Evolutionary conservation across 2,329 filamentous ascomycete species (phyloP).

Genomic region (Fusarium solani-melongenae): DNA sequence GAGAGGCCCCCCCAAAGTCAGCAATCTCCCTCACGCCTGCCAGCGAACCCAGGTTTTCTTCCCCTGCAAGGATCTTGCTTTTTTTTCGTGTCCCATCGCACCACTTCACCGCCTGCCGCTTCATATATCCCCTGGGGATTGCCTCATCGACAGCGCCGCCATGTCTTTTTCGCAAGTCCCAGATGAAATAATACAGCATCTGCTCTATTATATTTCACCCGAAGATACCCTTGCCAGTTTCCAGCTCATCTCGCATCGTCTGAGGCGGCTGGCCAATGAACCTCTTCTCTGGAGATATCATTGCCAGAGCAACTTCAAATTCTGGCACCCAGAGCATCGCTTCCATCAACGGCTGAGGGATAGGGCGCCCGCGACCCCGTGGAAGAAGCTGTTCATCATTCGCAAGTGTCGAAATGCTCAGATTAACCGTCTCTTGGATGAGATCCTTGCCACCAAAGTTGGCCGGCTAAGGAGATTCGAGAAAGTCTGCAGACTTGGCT

Average conservation of each 20-base stretch:
- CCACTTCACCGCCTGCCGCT: neutral
- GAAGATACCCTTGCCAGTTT: constrained; percentile 62
- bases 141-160: constrained; percentile 29
- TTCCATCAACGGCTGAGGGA: constrained; percentile 66
- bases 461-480: constrained; percentile 77
- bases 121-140: neutral
- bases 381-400: constrained; percentile 76
- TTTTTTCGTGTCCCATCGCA: constrained; percentile 16
- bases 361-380: constrained; percentile 70
- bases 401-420: constrained; percentile 64
- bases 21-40: constrained; percentile 4
- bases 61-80: constrained; percentile 11
- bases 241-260: constrained; percentile 68
- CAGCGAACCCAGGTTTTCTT: neutral
- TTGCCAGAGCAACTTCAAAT: constrained; percentile 75
- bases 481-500: constrained; percentile 77
- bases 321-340: constrained; percentile 78
- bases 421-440: constrained; percentile 69
- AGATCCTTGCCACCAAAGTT: constrained; percentile 76
- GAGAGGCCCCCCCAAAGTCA: constrained; percentile 3
- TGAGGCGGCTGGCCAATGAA: constrained; percentile 74
- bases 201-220: constrained; percentile 73
- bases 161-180: constrained; percentile 67
- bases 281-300: constrained; percentile 83
- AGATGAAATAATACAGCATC: constrained; percentile 85